Evolutionary conservation across 345 rosid species (phyloP).

Genomic region (Sonneratia caseolaris): DNA sequence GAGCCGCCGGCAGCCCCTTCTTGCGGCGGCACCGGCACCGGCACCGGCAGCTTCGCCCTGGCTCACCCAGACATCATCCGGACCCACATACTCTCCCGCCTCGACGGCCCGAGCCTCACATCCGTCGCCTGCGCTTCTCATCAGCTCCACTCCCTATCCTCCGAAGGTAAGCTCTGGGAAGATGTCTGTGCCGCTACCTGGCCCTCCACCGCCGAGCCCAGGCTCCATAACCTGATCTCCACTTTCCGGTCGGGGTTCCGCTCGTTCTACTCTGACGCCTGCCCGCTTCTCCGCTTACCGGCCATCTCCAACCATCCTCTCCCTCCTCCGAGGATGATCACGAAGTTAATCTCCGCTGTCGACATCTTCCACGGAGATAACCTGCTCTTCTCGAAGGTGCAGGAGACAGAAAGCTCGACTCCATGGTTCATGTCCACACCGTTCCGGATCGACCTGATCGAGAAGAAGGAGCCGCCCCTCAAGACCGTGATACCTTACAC

Average conservation of each 20-base stretch:
- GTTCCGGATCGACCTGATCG: constrained; percentile 15
- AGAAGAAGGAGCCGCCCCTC: constrained; percentile 12
- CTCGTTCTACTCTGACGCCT: constrained; percentile 64
- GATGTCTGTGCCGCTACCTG: constrained; percentile 51
- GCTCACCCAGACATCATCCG: constrained; percentile 50
- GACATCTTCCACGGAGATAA: constrained; percentile 10
- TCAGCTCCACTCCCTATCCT: constrained; percentile 39
- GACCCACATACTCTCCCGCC: constrained; percentile 52
- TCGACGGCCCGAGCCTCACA: constrained; percentile 62
- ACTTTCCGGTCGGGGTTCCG: constrained; percentile 40
- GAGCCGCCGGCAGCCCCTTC: background rate
- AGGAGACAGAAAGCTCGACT: constrained; percentile 10
- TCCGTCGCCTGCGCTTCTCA: constrained; percentile 47
- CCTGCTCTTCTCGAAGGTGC: constrained; percentile 8
- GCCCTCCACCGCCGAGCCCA: constrained; percentile 56
- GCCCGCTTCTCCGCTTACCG: constrained; percentile 13
- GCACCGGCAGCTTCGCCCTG: constrained; percentile 22
- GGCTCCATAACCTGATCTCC: constrained; percentile 26
- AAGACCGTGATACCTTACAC: constrained; percentile 4
- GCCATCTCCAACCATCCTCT: background rate
- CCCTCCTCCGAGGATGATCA: background rate
- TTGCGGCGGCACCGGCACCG: constrained; percentile 7
- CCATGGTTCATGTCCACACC: constrained; percentile 16
- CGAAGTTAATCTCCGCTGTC: constrained; percentile 14
- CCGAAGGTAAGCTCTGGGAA: constrained; percentile 14